phyloP scores from a whole-genome alignment of 805 yeast species.

The Zygosaccharomyces rouxii region DNA sequence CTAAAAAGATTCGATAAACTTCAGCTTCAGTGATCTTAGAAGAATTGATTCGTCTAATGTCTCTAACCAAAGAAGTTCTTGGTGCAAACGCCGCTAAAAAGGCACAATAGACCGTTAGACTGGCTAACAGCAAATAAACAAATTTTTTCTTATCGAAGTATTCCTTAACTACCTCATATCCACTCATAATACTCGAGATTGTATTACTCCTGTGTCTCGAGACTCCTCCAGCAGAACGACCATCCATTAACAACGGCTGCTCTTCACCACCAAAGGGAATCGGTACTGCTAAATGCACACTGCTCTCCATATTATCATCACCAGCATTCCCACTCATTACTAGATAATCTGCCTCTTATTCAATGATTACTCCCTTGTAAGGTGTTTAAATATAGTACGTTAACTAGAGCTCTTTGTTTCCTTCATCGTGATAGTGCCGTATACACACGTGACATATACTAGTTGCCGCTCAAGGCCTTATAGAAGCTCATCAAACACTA shows the following conservation, averaged over 20 bases:
- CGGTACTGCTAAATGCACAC: slow-evolving; percentile 5
- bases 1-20: slow-evolving; percentile 56
- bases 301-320: background rate
- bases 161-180: slow-evolving; percentile 26
- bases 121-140: slow-evolving; percentile 19
- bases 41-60: slow-evolving; percentile 70
- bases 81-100: slow-evolving; percentile 75
- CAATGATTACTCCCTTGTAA: background rate
- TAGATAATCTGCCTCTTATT: background rate
- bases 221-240: background rate
- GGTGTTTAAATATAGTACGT: background rate
- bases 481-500: no score
- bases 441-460: background rate
- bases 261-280: slow-evolving; percentile 7
- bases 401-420: background rate
- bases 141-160: slow-evolving; percentile 33
- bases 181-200: slow-evolving; percentile 28
- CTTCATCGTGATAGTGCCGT: background rate
- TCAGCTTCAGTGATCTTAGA: slow-evolving; percentile 63
- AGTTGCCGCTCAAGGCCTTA: background rate
- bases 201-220: slow-evolving; percentile 31
- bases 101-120: slow-evolving; percentile 35
- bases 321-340: background rate
- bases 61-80: slow-evolving; percentile 76
- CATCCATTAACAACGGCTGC: background rate